A percentile compares a stretch with the other conserved stretches of the same genome.
Conservation (phyloP, 805 yeast genomes). For the Schizosaccharomyces japonicus region DNA sequence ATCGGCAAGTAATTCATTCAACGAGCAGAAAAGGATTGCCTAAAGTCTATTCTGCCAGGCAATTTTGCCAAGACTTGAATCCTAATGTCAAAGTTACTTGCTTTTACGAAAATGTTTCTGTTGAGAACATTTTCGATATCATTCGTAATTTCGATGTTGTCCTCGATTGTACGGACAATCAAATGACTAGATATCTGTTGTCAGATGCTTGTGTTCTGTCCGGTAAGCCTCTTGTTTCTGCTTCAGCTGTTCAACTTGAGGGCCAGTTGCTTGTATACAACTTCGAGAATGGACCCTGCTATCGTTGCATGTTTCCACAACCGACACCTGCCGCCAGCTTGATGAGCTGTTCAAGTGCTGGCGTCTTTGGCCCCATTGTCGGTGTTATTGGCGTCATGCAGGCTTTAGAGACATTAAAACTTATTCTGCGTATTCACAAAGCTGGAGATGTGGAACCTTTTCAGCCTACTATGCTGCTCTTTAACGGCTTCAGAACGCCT, state of each 20-base stretch:
- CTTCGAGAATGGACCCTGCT: constrained; percentile 62
- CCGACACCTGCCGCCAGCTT: constrained; percentile 28
- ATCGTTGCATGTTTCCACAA: constrained; percentile 72
- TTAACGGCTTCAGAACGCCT: constrained; percentile 35
- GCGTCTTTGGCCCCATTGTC: constrained; percentile 88
- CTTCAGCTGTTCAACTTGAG: constrained; percentile 73
- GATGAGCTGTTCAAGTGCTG: constrained; percentile 60
- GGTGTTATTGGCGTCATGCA: constrained; percentile 74
- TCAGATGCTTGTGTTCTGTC: constrained; percentile 50
- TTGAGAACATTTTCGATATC: constrained; percentile 38
- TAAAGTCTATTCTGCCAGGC: constrained; percentile 61
- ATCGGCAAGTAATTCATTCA: constrained; percentile 67
- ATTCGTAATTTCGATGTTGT: constrained; percentile 47
- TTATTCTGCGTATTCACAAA: constrained; percentile 37
- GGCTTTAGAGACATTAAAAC: constrained; percentile 68
- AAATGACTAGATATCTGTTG: constrained; percentile 61
- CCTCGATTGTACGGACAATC: constrained; percentile 87
- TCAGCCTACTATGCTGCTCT: constrained; percentile 41
- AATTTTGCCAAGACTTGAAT: constrained; percentile 30
- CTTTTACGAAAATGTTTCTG: constrained; percentile 16
- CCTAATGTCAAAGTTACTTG: constrained; percentile 34
- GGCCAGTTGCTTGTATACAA: constrained; percentile 59
- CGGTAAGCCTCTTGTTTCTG: constrained; percentile 46
- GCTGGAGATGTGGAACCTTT: constrained; percentile 22
- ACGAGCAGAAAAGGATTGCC: constrained; percentile 38